Percentiles rank a stretch among this genome's conserved stretches.
These are phyloP conservation scores for Penicillium sp. DNA, from an alignment of 2,329 filamentous ascomycete genomes.

Conservation along the genomic window DNA sequence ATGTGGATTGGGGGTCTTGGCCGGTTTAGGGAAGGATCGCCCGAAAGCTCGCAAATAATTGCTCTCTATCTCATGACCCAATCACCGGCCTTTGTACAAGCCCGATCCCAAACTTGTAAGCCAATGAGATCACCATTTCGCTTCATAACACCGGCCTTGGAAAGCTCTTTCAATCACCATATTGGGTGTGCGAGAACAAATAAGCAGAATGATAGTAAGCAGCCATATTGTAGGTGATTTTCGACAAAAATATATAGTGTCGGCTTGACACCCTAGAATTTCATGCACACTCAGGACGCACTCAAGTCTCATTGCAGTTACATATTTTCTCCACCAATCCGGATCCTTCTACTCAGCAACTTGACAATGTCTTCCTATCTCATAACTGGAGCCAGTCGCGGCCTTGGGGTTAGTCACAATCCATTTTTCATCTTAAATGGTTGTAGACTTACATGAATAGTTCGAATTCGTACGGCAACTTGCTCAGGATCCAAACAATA, in stretches of 20 bases:
- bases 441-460: background rate
- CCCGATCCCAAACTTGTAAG: background rate
- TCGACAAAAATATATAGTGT: background rate
- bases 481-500: background rate
- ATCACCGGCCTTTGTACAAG: background rate
- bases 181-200: background rate
- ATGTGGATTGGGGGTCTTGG: background rate
- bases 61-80: background rate
- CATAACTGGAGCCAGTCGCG: conserved; percentile 7
- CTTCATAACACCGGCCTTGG: background rate
- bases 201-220: background rate
- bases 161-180: background rate
- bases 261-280: background rate
- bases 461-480: conserved; percentile 3
- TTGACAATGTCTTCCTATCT: conserved; percentile 6
- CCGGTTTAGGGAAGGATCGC: background rate
- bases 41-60: background rate
- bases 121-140: background rate
- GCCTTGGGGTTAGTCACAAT: conserved; percentile 5
- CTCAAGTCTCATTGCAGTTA: too few species aligned
- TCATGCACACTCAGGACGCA: background rate
- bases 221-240: background rate
- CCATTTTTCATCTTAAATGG: too few species aligned
- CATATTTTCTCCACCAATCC: too few species aligned
- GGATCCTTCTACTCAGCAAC: background rate